Percentiles rank a stretch among this genome's conserved stretches.
phyloP scores from a whole-genome alignment of 2,329 filamentous ascomycete species.

The Catunica adiposa region DNA sequence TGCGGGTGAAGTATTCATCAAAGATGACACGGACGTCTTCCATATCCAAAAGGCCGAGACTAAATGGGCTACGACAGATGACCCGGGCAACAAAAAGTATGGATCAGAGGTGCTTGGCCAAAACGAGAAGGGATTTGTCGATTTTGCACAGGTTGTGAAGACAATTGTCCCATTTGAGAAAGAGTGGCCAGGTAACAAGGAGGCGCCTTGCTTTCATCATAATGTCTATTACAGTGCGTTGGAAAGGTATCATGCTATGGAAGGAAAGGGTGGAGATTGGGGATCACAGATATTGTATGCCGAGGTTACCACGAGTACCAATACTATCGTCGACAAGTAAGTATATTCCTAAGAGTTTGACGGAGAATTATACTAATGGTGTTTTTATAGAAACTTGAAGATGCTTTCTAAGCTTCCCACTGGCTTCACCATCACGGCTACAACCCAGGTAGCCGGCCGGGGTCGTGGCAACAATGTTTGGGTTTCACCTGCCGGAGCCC shows the following conservation, averaged over 20 bases:
- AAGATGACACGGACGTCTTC: slow-evolving; percentile 70
- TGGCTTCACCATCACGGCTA: slow-evolving; percentile 78
- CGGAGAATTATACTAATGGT: neutral
- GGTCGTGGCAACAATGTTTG: slow-evolving; percentile 87
- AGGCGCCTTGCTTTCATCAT: slow-evolving; percentile 79
- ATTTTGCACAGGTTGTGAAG: slow-evolving; percentile 61
- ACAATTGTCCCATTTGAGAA: slow-evolving; percentile 56
- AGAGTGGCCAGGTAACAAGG: slow-evolving; percentile 47
- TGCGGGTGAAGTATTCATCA: slow-evolving; percentile 50
- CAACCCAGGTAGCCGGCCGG: slow-evolving; percentile 72
- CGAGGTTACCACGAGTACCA: slow-evolving; percentile 86
- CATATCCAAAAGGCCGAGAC: slow-evolving; percentile 52
- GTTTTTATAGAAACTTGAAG: slow-evolving; percentile 46
- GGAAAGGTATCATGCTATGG: slow-evolving; percentile 41
- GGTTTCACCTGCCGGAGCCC: slow-evolving; percentile 72
- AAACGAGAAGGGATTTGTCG: slow-evolving; percentile 42
- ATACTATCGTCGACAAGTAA: slow-evolving; percentile 79
- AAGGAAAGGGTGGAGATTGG: slow-evolving; percentile 46
- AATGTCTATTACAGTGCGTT: slow-evolving; percentile 60
- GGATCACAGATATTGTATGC: slow-evolving; percentile 70
- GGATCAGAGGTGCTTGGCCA: slow-evolving; percentile 13
- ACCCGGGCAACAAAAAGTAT: slow-evolving; percentile 8
- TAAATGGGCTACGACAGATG: slow-evolving; percentile 35
- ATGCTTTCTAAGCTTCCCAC: slow-evolving; percentile 60
- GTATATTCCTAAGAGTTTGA: slow-evolving; percentile 10